Base-by-base conservation (phyloP, 208 protist genomes). In the Endotrypanum monterogeii region DNA sequence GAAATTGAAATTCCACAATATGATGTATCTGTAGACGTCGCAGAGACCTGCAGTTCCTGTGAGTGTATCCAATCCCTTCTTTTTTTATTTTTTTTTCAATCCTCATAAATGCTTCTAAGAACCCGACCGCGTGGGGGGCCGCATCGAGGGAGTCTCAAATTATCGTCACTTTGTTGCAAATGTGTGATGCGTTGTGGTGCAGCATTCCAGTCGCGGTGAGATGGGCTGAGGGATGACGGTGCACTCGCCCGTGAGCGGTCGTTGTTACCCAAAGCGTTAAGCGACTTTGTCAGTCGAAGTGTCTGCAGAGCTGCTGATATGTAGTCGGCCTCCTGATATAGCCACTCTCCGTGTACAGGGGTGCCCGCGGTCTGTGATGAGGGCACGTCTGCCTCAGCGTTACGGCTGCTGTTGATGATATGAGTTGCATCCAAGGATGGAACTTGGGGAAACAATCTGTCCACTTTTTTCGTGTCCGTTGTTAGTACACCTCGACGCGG, bases 81-180 rank as follows among this genome's bases (percentile, higher is more conserved):
- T 3, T 23, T 37, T 11, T 6, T 18, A 25, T 63, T 20, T 4
- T 23, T 57, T 51, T 14, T 11, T 79, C 74, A 79, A 46, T 79
- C 74, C 32, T 79, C 74, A 51, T 60, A 79, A 37, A 79, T 46
- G 20, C 28, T 39, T 32, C 69, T 79, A 9, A 79, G 51, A 20
- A 73, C 67, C 0, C 74, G 74, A 4, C 66, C 41, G 0, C 74
- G 66, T 3, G 63, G 56, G 0, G 60, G 74, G 23, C 67, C 67
- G 35, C 54, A 68, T 9, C 67, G 67, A 12, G 58, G 73, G 12
- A 23, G n/a, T 7, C 39, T 57, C 5, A 55, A 50, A 35, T 71
- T n/a, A 23, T 16, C 41, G 20, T 4, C 16, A 6, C 46, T 16
- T 56, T 44, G 44, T 28, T 35, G 32, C 7, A 71, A 39, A 11